Evolutionary conservation across 1,139 yeast species (phyloP).

Genomic region (Debaryomycetaceae sp.): DNA sequence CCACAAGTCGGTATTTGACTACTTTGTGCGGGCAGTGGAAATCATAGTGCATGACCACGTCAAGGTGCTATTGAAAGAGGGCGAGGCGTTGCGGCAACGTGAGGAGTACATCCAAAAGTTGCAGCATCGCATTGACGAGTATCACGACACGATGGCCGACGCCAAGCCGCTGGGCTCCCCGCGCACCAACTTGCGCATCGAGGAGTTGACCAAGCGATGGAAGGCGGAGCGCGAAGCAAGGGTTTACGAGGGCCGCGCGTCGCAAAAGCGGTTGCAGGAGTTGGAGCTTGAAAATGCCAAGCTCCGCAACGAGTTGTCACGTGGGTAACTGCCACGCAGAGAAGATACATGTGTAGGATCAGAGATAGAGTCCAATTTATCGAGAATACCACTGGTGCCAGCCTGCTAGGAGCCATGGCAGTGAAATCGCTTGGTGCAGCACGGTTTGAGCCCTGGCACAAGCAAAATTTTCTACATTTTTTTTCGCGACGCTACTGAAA

Average conservation of each 20-base stretch:
- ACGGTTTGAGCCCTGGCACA: no score
- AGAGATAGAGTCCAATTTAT: no score
- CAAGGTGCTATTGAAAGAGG: slow-evolving; percentile 35
- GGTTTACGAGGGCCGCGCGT: slow-evolving; percentile 53
- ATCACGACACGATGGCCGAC: slow-evolving; percentile 15
- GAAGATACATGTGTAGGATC: no score
- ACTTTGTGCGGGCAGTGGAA: slow-evolving; percentile 55
- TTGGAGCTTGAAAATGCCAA: slow-evolving; percentile 52
- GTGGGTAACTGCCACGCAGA: no score
- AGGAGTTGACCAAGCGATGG: slow-evolving; percentile 62
- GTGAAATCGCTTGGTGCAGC: no score
- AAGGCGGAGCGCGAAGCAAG: slow-evolving; percentile 69
- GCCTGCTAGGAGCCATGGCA: slow-evolving; percentile 9
- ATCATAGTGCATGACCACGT: slow-evolving; percentile 57
- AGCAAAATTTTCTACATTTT: no score
- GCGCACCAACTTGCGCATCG: slow-evolving; percentile 46
- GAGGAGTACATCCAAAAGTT: slow-evolving; percentile 25
- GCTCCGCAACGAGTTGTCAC: slow-evolving; percentile 15
- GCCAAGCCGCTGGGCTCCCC: slow-evolving; percentile 18
- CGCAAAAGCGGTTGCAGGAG: slow-evolving; percentile 46
- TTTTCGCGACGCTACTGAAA: slow-evolving; percentile 2
- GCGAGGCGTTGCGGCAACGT: slow-evolving; percentile 17
- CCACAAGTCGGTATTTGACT: slow-evolving; percentile 52
- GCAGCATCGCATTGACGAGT: slow-evolving; percentile 27
- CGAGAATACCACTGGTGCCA: no score